Base-by-base conservation (phyloP, 371 early-diverging fungal species). In the Mucor plumbeus region DNA sequence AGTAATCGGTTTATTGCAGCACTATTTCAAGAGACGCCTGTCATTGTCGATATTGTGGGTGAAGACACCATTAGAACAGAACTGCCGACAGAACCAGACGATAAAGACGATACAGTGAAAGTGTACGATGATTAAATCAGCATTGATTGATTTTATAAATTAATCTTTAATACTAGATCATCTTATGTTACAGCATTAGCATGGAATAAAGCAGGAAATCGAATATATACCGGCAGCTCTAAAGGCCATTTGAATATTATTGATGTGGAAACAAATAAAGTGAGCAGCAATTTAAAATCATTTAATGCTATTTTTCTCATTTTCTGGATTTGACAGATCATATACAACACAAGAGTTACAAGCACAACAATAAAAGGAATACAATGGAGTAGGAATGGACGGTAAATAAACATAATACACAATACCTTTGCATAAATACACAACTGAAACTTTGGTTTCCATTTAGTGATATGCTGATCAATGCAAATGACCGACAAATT, bases 401-500 rank as follows among this genome's bases (percentile, higher is more conserved):
- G 77, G 82, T 83, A 67, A 67, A 62, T 50, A 50, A 0, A 50
- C 5, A 38, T 38, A 26, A 26, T 26, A 26, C 3, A 26, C 3
- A 26, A 26, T 26, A 26, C 26, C 26, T 26, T 26, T 26, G 26
- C 26, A 26, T 26, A 3, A 26, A 26, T 26, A 26, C 26, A 26
- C 26, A 26, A 26, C 26, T 26, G 26, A 38, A 5, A 11, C 0
- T 9, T 38, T 38, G 38, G 4, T 38, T 38, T 38, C 5, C 26
- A 1, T 2, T 34, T 58, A 92, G 91, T 63, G 88, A 92, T 58
- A 71, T 95, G 26, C 73, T 91, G 11, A 82, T 94, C 61, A 94
- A 92, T 74, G 81, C 89, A 1, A 84, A 84, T 55, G 95, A 95
- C 69, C 85, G 91, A 41, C 79, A 85, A 4, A 90, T 95, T 41